Evolutionary conservation across 352 stramenopile species (phyloP).

Genomic region (Phytophthora pisi): DNA sequence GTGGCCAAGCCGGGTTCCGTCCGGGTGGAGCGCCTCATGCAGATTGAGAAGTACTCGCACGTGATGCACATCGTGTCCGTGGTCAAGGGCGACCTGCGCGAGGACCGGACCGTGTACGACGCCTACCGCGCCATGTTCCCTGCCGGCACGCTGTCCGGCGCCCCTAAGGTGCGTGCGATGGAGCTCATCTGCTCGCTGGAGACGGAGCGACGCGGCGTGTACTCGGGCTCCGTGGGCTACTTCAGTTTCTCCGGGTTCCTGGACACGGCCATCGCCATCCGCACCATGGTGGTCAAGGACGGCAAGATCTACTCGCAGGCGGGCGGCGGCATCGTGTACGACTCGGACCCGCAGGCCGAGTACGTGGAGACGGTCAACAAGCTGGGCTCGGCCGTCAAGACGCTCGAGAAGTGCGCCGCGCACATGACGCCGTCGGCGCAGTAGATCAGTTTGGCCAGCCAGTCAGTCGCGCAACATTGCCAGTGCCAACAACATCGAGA

Average conservation of each 20-base stretch:
- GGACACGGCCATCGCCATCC: constrained; percentile 90
- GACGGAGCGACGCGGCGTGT: constrained; percentile 81
- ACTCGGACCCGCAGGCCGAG: constrained; percentile 86
- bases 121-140: constrained; percentile 91
- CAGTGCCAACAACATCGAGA: not conserved
- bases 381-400: constrained; percentile 81
- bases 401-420: constrained; percentile 77
- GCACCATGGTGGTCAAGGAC: constrained; percentile 86
- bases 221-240: constrained; percentile 88
- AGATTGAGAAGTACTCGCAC: constrained; percentile 93
- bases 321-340: constrained; percentile 89
- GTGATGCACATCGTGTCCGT: constrained; percentile 93
- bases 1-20: constrained; percentile 85
- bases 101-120: constrained; percentile 87
- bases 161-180: constrained; percentile 90
- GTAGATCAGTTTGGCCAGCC: constrained; percentile 12
- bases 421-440: constrained; percentile 45
- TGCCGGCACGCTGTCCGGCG: constrained; percentile 86
- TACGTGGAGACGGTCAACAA: constrained; percentile 93
- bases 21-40: constrained; percentile 86
- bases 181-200: constrained; percentile 89
- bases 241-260: constrained; percentile 88
- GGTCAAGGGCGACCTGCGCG: constrained; percentile 80
- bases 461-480: not conserved
- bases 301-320: constrained; percentile 84